Base-by-base conservation (phyloP, 441 rosid species). In the Bocquillonia castaneifolia region DNA sequence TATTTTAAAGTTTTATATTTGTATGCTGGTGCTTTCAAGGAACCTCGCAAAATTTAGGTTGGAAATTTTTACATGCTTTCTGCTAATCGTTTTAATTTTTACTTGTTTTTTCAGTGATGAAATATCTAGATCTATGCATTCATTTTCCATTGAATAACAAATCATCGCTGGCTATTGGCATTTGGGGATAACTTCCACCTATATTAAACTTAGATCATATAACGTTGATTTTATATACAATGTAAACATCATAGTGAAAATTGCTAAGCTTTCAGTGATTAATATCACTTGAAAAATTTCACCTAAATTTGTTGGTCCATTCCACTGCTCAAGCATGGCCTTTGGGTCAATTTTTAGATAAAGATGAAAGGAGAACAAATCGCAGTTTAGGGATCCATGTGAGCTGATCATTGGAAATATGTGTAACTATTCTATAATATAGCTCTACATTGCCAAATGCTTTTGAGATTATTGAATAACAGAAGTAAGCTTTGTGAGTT, bases 401-500 rank as follows among this genome's bases (percentile, higher is more conserved):
- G 60, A 23, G 51, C 39, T n/a, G n/a, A n/a, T n/a, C n/a, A n/a
- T n/a, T n/a, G n/a, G n/a, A n/a, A n/a, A n/a, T n/a, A n/a, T n/a
- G n/a, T 14, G 6, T 31, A 5, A 42, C 42, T 59, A 37, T 61
- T 28, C 42, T 53, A 52, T 39, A 48, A 37, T 59, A 17, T 28
- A 42, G 34, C 52, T 54, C 6, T 13, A 53, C 10, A n/a, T 44
- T 67, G 52, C 40, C 51, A 36, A 28, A 42, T 31, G 29, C 10
- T 18, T 36, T 25, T 14, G 45, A 54, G 45, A 44, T 45, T 5
- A 31, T 26, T 50, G 58, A 28, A 51, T 13, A 47, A 20, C 58
- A 9, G 57, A 59, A 18, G 10, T 48, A 31, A 47, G 51, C 39
- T 69, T 29, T 61, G 10, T 48, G 22, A 39, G 54, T 54, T 61